A percentile compares a stretch with the other conserved stretches of the same genome.
These are phyloP conservation scores for Mollisia scopiformis DNA, from an alignment of 2,329 filamentous ascomycete species.

Conservation along the genomic window DNA sequence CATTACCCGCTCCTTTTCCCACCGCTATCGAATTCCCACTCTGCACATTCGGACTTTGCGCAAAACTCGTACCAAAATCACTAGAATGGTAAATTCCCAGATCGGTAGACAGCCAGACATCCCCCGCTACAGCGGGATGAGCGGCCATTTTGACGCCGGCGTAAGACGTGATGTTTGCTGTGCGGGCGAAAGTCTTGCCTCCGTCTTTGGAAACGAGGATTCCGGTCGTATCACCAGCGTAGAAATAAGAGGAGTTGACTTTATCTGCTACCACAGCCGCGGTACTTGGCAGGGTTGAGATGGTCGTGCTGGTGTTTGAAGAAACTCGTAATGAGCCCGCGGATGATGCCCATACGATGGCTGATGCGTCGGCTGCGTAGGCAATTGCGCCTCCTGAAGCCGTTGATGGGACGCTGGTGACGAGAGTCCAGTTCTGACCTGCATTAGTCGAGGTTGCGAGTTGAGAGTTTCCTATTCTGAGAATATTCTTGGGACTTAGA, in stretches of 20 bases:
- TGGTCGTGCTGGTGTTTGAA: conserved; percentile 37
- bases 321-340: conserved; percentile 7
- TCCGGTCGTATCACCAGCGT: conserved; percentile 14
- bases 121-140: conserved; percentile 59
- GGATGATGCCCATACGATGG: conserved; percentile 15
- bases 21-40: conserved; percentile 5
- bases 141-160: conserved; percentile 50
- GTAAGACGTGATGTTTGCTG: not conserved
- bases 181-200: conserved; percentile 47
- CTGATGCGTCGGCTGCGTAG: conserved; percentile 15
- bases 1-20: conserved; percentile 5
- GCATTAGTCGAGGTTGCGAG: conserved; percentile 19
- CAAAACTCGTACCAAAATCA: conserved; percentile 43
- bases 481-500: conserved; percentile 6
- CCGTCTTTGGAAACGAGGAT: conserved; percentile 55
- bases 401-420: not conserved
- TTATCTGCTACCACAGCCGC: conserved; percentile 47
- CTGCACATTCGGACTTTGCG: not conserved
- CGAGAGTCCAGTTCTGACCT: conserved; percentile 15
- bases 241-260: conserved; percentile 18
- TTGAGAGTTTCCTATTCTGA: conserved; percentile 18
- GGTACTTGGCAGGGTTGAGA: conserved; percentile 43
- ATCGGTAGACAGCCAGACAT: conserved; percentile 60
- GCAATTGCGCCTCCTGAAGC: conserved; percentile 18
- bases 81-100: conserved; percentile 56